Evolutionary conservation across 768 basidiomycete species (phyloP).

Genomic region (Termitomyces sp.): DNA sequence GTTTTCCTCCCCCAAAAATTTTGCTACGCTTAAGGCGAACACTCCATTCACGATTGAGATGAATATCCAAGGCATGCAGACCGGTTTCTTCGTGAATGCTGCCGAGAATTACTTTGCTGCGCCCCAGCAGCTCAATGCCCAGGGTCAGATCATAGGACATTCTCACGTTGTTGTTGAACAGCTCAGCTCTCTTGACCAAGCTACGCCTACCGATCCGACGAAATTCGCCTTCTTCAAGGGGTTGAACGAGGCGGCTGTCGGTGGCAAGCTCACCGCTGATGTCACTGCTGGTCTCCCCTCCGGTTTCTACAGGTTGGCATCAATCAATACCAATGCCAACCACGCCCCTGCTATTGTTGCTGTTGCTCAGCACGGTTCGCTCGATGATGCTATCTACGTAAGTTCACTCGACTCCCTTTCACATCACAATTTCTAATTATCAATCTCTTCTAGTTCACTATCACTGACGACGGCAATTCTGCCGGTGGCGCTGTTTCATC

Average conservation of each 20-base stretch:
- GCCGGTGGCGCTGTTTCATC: slow-evolving; percentile 16
- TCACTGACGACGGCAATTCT: slow-evolving; percentile 28
- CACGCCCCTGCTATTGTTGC: slow-evolving; percentile 46
- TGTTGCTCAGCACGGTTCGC: slow-evolving; percentile 46
- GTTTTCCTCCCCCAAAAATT: slow-evolving; percentile 32
- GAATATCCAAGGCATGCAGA: slow-evolving; percentile 29
- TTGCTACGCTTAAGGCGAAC: slow-evolving; percentile 37
- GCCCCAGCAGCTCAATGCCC: slow-evolving; percentile 38
- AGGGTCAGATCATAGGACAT: slow-evolving; percentile 41
- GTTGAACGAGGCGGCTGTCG: slow-evolving; percentile 42
- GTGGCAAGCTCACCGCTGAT: slow-evolving; percentile 47
- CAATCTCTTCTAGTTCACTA: slow-evolving; percentile 24
- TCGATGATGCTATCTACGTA: slow-evolving; percentile 47
- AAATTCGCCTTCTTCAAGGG: slow-evolving; percentile 68
- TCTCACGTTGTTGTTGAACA: slow-evolving; percentile 44
- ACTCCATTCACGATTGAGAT: slow-evolving; percentile 40
- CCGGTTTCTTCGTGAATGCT: slow-evolving; percentile 44
- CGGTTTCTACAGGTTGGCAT: slow-evolving; percentile 52
- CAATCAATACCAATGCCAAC: slow-evolving; percentile 49
- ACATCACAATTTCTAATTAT: not conserved
- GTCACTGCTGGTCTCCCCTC: slow-evolving; percentile 49
- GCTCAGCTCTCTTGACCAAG: slow-evolving; percentile 25
- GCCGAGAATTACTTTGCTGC: slow-evolving; percentile 39
- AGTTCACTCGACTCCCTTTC: slow-evolving; percentile 14
- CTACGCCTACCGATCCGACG: slow-evolving; percentile 42